Evolutionary conservation across 1,284 basidiomycete species (phyloP).

Genomic region (Ceratobasidium sp.): DNA sequence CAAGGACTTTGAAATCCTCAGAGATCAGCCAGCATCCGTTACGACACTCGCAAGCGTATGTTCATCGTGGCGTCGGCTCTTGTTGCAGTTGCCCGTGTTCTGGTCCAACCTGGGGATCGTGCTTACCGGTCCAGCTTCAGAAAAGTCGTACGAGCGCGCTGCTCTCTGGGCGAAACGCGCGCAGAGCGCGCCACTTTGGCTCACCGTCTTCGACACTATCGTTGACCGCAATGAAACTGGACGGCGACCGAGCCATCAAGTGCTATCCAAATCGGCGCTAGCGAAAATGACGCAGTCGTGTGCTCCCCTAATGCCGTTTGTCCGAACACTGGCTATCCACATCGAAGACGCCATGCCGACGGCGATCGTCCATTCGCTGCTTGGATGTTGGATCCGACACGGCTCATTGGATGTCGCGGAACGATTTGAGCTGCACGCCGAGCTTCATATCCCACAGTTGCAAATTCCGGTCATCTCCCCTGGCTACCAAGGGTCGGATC

Average conservation of each 20-base stretch:
- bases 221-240: too few species aligned
- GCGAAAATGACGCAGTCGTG: too few species aligned
- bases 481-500: neutral
- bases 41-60: neutral
- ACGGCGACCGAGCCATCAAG: too few species aligned
- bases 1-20: neutral
- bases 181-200: neutral
- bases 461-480: neutral
- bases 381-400: neutral
- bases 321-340: too few species aligned
- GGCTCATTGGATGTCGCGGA: neutral
- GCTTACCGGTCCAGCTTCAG: neutral
- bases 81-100: neutral
- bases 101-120: neutral
- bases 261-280: too few species aligned
- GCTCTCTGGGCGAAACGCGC: neutral
- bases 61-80: neutral
- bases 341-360: too few species aligned
- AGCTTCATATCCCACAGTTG: neutral
- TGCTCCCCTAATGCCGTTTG: too few species aligned
- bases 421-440: neutral
- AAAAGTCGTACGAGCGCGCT: neutral
- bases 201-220: too few species aligned
- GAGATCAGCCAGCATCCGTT: neutral
- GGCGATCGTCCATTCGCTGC: neutral